Evolutionary conservation across 257 asterid species (phyloP).

Genomic region (Nicotiana sylvestris): DNA sequence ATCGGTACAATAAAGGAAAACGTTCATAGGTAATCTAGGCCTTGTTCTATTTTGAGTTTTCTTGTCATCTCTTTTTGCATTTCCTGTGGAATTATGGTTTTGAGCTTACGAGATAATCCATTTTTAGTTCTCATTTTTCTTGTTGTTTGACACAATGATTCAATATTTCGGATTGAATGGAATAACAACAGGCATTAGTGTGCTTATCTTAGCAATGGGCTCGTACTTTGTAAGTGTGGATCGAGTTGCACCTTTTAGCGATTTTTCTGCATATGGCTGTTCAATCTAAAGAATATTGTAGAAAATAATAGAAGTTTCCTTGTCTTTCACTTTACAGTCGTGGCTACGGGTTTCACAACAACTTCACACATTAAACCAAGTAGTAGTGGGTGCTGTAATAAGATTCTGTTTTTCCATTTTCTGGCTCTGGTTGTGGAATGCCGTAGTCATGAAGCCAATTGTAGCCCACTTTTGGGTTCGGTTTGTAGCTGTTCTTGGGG

Average conservation of each 20-base stretch:
- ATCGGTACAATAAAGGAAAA: no score
- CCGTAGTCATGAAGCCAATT: constrained; percentile 37
- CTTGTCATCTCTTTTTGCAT: no score
- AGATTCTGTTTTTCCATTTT: constrained; percentile 45
- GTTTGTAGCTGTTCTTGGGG: constrained; percentile 30
- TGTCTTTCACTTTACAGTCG: constrained; percentile 37
- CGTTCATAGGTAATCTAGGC: no score
- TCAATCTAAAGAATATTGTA: neutral
- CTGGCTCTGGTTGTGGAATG: constrained; percentile 72
- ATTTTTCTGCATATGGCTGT: neutral
- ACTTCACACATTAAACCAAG: constrained; percentile 67
- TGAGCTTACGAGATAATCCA: neutral
- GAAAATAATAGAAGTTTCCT: neutral
- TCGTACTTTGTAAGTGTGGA: constrained; percentile 61
- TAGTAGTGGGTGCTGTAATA: constrained; percentile 55
- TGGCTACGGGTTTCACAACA: constrained; percentile 79
- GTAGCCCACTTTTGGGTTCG: constrained; percentile 41
- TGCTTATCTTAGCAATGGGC: constrained; percentile 37
- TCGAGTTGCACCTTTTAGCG: neutral
- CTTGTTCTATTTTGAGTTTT: no score
- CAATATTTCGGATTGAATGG: constrained; percentile 53
- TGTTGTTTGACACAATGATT: constrained; percentile 42
- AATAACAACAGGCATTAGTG: constrained; percentile 36
- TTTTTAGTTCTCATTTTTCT: neutral
- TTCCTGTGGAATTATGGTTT: no score